These are phyloP conservation scores for Carex kokanica DNA, from an alignment of 176 grass and related monocot species.

Conservation along the genomic window DNA sequence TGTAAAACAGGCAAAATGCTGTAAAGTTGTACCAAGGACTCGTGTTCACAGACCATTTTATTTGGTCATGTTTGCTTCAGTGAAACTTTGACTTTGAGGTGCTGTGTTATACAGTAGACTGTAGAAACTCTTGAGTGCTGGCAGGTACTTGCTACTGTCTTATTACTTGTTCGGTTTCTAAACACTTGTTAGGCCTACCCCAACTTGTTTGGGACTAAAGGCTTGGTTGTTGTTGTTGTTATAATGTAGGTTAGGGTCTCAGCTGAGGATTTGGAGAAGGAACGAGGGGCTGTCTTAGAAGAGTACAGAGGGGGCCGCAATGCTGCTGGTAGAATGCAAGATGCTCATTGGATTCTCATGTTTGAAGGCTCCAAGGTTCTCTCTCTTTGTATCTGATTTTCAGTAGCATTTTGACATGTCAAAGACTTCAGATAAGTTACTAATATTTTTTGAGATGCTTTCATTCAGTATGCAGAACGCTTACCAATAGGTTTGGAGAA, in stretches of 20 bases:
- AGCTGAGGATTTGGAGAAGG: constrained; percentile 89
- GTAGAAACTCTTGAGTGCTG: background rate
- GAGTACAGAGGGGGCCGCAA: constrained; percentile 95
- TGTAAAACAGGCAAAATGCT: background rate
- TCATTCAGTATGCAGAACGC: constrained; percentile 82
- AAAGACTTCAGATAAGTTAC: background rate
- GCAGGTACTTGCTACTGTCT: constrained; percentile 5
- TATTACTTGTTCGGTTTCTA: background rate
- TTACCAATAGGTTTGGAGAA: constrained; percentile 92
- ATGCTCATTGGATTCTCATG: constrained; percentile 89
- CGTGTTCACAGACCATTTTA: background rate
- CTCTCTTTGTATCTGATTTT: constrained; percentile 20
- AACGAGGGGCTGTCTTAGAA: constrained; percentile 92
- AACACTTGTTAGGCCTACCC: too few species aligned
- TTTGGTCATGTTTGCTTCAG: background rate
- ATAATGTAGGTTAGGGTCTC: constrained; percentile 67
- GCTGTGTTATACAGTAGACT: constrained; percentile 15
- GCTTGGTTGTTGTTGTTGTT: background rate
- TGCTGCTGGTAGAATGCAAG: constrained; percentile 89
- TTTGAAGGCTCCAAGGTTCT: constrained; percentile 92
- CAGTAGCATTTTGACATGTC: background rate
- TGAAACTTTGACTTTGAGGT: constrained; percentile 11
- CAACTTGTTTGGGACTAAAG: too few species aligned
- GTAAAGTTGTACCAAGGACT: background rate
- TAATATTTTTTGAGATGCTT: constrained; percentile 28